These are phyloP conservation scores for Xylaria acuta DNA, from an alignment of 495 filamentous ascomycete genomes.

Conservation along the genomic window DNA sequence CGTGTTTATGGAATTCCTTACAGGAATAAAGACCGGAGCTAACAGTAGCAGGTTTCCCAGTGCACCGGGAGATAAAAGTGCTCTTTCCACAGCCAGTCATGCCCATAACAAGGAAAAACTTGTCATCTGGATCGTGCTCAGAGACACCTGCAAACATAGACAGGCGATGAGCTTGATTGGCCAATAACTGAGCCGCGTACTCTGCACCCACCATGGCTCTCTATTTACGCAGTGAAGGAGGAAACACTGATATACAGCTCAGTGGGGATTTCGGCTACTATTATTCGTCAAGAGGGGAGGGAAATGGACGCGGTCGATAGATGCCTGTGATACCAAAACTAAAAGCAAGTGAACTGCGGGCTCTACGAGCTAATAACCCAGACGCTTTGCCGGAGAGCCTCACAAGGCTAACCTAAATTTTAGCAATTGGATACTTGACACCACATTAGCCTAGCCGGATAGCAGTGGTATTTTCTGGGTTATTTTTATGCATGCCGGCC, in stretches of 20 bases:
- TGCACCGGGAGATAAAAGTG: constrained; percentile 42
- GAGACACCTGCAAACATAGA: not conserved
- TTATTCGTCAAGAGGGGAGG: not conserved
- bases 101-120: constrained; percentile 44
- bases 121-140: constrained; percentile 21
- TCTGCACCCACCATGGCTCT: not conserved
- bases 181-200: not conserved
- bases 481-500: not conserved
- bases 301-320: not conserved
- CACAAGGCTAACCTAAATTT: too few species aligned
- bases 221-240: not conserved
- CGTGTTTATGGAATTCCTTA: not conserved
- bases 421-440: too few species aligned
- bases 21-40: constrained; percentile 9
- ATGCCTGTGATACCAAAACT: not conserved
- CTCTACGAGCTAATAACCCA: too few species aligned
- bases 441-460: too few species aligned
- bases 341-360: too few species aligned
- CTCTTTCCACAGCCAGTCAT: constrained; percentile 49
- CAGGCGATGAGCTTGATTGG: not conserved
- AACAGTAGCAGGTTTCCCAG: constrained; percentile 22
- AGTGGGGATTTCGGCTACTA: not conserved
- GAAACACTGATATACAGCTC: not conserved
- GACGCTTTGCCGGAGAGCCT: too few species aligned
- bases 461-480: too few species aligned